A percentile compares a stretch with the other conserved stretches of the same genome.
These are phyloP conservation scores for Fusarium lyarnte DNA, from an alignment of 2,329 filamentous ascomycete genomes.

Conservation along the genomic window DNA sequence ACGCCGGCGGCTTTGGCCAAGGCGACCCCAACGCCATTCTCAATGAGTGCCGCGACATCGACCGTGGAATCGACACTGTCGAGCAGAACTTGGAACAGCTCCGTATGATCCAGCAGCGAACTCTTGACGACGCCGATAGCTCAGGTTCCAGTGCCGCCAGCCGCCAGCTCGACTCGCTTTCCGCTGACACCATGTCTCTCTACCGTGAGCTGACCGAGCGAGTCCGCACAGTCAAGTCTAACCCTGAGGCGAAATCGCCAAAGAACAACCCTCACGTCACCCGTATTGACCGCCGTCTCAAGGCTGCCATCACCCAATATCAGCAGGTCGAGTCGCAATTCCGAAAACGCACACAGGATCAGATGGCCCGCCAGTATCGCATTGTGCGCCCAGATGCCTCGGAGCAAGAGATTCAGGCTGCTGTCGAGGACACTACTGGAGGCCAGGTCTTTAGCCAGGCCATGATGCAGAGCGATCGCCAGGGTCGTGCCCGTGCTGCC, in stretches of 20 bases:
- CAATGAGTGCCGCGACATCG: constrained; percentile 85
- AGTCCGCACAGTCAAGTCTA: constrained; percentile 84
- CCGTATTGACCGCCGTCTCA: constrained; percentile 80
- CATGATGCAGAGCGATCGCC: constrained; percentile 81
- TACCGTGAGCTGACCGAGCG: constrained; percentile 84
- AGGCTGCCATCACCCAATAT: constrained; percentile 82
- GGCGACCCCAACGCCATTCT: constrained; percentile 79
- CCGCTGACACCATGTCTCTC: constrained; percentile 81
- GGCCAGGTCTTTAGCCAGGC: constrained; percentile 90
- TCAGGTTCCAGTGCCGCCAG: constrained; percentile 71
- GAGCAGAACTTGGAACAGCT: constrained; percentile 78
- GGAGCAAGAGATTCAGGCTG: constrained; percentile 79
- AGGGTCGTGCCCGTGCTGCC: constrained; percentile 82
- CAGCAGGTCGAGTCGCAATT: constrained; percentile 83
- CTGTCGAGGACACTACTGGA: constrained; percentile 75
- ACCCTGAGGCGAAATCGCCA: constrained; percentile 76
- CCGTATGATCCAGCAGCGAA: constrained; percentile 73
- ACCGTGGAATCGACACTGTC: constrained; percentile 78
- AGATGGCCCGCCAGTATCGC: constrained; percentile 88
- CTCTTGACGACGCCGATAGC: constrained; percentile 79
- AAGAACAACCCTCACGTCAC: constrained; percentile 84
- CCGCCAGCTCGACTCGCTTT: constrained; percentile 76
- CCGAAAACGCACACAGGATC: constrained; percentile 80
- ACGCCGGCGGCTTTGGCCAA: constrained; percentile 57
- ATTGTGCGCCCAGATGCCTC: constrained; percentile 87